These are phyloP conservation scores for Pseudogymnoascus sp. DNA, from an alignment of 2,329 filamentous ascomycete genomes.

Conservation along the genomic window DNA sequence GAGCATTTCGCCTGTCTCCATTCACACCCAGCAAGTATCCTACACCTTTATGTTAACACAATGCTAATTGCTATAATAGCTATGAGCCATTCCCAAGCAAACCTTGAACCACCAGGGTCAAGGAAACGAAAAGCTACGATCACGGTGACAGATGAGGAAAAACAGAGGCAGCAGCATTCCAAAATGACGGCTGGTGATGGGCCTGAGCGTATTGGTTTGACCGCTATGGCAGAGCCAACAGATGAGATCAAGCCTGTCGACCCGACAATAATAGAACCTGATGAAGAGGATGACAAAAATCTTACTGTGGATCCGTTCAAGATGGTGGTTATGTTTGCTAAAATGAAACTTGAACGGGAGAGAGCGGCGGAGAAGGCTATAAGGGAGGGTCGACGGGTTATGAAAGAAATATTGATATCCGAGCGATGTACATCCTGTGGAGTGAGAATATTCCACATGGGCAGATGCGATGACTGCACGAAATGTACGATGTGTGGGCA, in stretches of 20 bases:
- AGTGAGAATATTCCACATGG: background rate
- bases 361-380: background rate
- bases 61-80: background rate
- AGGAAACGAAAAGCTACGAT: background rate
- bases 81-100: background rate
- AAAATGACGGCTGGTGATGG: background rate
- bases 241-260: too few relatives aligned
- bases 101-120: background rate
- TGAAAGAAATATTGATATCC: background rate
- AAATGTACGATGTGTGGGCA: background rate
- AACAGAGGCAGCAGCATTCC: background rate
- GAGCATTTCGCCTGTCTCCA: background rate
- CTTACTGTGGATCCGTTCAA: background rate
- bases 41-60: background rate
- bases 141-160: background rate
- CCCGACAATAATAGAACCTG: background rate
- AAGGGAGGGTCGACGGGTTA: background rate
- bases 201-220: background rate
- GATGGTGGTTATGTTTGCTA: too few relatives aligned
- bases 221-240: background rate
- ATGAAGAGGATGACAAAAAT: background rate
- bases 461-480: background rate
- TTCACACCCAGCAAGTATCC: background rate
- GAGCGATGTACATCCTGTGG: background rate
- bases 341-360: too few relatives aligned